Conservation (phyloP, 164 flowering plant species). For the Berberis thunbergii region DNA sequence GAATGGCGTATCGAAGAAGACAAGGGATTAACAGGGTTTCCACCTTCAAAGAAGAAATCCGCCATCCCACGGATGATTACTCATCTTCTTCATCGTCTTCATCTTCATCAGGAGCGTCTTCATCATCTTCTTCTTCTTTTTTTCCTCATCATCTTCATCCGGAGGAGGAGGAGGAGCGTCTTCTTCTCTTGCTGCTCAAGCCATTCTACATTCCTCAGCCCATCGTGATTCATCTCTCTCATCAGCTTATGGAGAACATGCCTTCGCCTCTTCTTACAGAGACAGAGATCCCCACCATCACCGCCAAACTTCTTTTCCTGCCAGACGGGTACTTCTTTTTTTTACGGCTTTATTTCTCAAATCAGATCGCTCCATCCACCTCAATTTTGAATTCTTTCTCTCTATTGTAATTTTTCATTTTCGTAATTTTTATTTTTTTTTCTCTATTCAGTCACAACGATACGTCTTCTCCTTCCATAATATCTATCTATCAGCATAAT, state of each 20-base stretch:
- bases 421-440: no score
- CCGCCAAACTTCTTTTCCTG: conserved; percentile 21
- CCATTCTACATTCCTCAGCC: conserved; percentile 70
- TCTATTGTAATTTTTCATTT: no score
- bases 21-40: conserved; percentile 24
- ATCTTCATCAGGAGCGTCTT: conserved; percentile 16
- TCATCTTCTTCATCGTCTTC: conserved; percentile 17
- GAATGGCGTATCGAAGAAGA: conserved; percentile 52
- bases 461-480: no score
- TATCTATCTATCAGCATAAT: no score
- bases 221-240: conserved; percentile 56
- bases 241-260: conserved; percentile 42
- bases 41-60: conserved; percentile 31
- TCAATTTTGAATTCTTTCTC: no score
- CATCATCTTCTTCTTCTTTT: conserved; percentile 8
- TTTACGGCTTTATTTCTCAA: no score
- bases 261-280: conserved; percentile 17
- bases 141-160: no score
- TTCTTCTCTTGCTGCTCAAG: conserved; percentile 69
- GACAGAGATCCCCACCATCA: conserved; percentile 8
- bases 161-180: neutral
- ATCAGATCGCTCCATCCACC: no score
- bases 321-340: conserved; percentile 7
- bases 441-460: no score
- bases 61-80: conserved; percentile 1